Conservation (phyloP, 768 basidiomycete species). For the Leccinum imitatum region DNA sequence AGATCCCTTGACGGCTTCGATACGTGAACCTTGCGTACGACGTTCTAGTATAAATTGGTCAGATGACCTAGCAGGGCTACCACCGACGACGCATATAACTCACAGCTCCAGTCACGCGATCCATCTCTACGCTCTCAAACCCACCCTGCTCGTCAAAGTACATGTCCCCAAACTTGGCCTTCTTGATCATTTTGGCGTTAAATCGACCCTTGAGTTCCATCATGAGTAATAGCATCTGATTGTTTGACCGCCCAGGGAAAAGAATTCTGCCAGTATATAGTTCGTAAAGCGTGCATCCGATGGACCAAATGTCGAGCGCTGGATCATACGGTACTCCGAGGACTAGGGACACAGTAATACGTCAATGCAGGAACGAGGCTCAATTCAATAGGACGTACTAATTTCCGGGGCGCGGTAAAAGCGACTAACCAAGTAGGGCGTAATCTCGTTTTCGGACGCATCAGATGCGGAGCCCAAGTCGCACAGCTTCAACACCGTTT, state of each 20-base stretch:
- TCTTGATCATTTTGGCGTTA: conserved; percentile 92
- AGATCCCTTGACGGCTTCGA: conserved; percentile 83
- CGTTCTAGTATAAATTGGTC: conserved; percentile 54
- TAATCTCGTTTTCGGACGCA: conserved; percentile 92
- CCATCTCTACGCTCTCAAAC: conserved; percentile 81
- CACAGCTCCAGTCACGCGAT: conserved; percentile 81
- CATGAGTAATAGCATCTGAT: conserved; percentile 96
- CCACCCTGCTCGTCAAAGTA: conserved; percentile 94
- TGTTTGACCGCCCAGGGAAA: conserved; percentile 94
- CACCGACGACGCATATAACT: conserved; percentile 35
- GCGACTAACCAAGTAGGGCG: conserved; percentile 94
- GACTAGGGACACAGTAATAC: conserved; percentile 48
- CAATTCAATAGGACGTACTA: conserved; percentile 53
- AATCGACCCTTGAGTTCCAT: conserved; percentile 97
- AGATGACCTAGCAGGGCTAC: conserved; percentile 15
- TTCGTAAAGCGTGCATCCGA: conserved; percentile 96
- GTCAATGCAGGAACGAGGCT: conserved; percentile 15
- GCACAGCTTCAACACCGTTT: conserved; percentile 90
- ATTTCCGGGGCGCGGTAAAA: conserved; percentile 99
- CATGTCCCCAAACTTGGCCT: conserved; percentile 85
- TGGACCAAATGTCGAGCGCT: conserved; percentile 93
- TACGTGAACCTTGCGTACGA: conserved; percentile 76
- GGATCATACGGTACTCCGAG: conserved; percentile 95
- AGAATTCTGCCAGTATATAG: conserved; percentile 96
- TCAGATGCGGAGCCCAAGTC: conserved; percentile 98